These are phyloP conservation scores for Corymbia calophylla DNA, from an alignment of 441 rosid genomes.

Conservation along the genomic window DNA sequence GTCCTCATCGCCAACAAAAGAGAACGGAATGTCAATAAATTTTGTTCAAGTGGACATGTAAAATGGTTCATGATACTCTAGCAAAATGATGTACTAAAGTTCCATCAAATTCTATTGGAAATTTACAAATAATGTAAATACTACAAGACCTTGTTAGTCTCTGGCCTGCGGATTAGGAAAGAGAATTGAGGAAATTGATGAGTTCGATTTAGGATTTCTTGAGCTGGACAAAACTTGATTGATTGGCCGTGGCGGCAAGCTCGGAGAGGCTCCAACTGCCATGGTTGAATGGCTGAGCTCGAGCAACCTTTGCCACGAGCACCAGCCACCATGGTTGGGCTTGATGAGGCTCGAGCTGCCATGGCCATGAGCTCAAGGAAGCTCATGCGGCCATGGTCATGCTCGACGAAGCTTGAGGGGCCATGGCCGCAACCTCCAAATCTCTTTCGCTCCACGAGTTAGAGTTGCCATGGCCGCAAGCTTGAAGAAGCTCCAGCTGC, in stretches of 20 bases:
- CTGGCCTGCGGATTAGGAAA: slow-evolving; percentile 38
- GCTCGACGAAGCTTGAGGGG: background rate
- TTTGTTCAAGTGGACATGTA: no score
- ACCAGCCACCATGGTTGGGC: background rate
- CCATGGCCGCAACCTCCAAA: background rate
- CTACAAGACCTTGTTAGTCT: background rate
- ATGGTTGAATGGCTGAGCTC: background rate
- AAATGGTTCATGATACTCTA: background rate
- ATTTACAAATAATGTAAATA: background rate
- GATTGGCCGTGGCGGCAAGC: fast-evolving
- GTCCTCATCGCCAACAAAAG: background rate
- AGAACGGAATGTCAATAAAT: background rate
- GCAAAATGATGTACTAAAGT: background rate
- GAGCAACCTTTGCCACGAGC: background rate
- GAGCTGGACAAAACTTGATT: background rate
- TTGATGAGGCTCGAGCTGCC: background rate
- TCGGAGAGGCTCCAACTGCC: background rate
- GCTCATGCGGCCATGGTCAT: background rate
- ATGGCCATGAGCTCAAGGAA: background rate
- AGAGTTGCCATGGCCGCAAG: background rate
- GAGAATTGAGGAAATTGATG: slow-evolving; percentile 41
- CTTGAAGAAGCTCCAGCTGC: background rate
- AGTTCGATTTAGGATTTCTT: slow-evolving; percentile 20
- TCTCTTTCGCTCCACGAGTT: background rate
- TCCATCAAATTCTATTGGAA: background rate